Evolutionary conservation across 768 basidiomycete species (phyloP), one percentile per base, ranked within the genome.

Genomic region (Coprinopsis marcescibilis): DNA sequence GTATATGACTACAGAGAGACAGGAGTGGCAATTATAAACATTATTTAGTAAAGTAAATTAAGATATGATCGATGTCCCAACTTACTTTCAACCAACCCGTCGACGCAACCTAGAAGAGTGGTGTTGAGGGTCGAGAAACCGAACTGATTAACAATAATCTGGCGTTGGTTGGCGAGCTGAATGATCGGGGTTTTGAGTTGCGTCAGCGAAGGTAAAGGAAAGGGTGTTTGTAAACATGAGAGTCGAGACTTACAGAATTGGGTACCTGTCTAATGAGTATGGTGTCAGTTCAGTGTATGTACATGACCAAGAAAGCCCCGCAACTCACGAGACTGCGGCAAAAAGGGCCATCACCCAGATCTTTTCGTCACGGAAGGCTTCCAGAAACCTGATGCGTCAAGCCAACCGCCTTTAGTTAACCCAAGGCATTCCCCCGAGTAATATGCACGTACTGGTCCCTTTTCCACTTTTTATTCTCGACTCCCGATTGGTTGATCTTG

Each of bases 401-500:
- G 12, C 34, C 29, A 14, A 24, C 25, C 20, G 21, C 25, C 19
- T 15, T 4, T 10, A 21, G 39, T 13, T 40, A 46, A 25, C 23
- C 37, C 10, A 14, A 33, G 15, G 3, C 40, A n/a, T 14, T 46
- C 4, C 26, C n/a, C 3, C 10, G 23, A 19, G 32, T 23, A 29
- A 43, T 30, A 19, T 5, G 24, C 33, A 71, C 83, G 52, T 46
- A 86, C 85, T 89, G 87, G 29, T 86, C 82, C 44, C 71, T 77
- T 66, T 89, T 89, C 66, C 85, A 89, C 43, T 72, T 73, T 55
- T 89, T 90, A 58, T 86, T 89, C 63, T 89, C 87, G 8, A 88
- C 76, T 24, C 87, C 88, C 0, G 83, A 84, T 76, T 89, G 85
- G 52, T 88, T 87, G 36, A 80, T 81, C 69, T 81, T 81, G 48